These are phyloP conservation scores for Plantago major DNA, from an alignment of 257 asterid genomes.

Conservation along the genomic window DNA sequence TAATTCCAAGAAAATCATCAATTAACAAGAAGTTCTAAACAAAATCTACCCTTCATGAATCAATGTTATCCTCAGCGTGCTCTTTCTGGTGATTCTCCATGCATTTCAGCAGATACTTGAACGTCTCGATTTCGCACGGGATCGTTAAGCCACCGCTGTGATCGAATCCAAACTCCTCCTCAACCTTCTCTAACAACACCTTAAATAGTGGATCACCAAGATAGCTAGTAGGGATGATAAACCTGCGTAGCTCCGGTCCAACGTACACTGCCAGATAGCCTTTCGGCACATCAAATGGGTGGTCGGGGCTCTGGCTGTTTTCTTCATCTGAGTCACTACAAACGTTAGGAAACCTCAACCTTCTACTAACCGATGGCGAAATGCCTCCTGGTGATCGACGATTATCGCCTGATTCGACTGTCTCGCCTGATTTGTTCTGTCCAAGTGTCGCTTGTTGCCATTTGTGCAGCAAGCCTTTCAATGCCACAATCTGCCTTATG, in stretches of 20 bases:
- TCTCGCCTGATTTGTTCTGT: slow-evolving; percentile 15
- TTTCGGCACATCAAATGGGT: slow-evolving; percentile 44
- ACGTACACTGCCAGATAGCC: slow-evolving; percentile 61
- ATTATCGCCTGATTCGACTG: background rate
- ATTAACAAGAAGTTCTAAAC: too few relatives aligned
- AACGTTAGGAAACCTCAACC: slow-evolving; percentile 29
- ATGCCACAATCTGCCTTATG: slow-evolving; percentile 59
- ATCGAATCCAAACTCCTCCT: slow-evolving; percentile 72
- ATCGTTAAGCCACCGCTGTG: slow-evolving; percentile 53
- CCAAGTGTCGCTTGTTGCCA: slow-evolving; percentile 69
- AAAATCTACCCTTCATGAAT: slow-evolving; percentile 23
- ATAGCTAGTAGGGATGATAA: slow-evolving; percentile 56
- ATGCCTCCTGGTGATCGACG: slow-evolving; percentile 26
- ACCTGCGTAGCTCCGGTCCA: slow-evolving; percentile 59
- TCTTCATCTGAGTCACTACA: slow-evolving; percentile 61
- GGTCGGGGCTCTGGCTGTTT: slow-evolving; percentile 43
- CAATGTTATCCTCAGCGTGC: slow-evolving; percentile 18
- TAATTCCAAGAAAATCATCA: too few relatives aligned
- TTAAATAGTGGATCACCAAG: slow-evolving; percentile 56
- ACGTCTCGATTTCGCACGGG: slow-evolving; percentile 60
- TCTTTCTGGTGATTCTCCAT: slow-evolving; percentile 53
- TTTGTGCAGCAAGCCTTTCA: slow-evolving; percentile 57
- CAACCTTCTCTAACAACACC: slow-evolving; percentile 50
- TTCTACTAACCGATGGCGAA: slow-evolving; percentile 40
- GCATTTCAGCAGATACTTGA: slow-evolving; percentile 50